These are phyloP conservation scores for Bacidia rubella DNA, from an alignment of 495 filamentous ascomycete genomes.

Conservation along the genomic window DNA sequence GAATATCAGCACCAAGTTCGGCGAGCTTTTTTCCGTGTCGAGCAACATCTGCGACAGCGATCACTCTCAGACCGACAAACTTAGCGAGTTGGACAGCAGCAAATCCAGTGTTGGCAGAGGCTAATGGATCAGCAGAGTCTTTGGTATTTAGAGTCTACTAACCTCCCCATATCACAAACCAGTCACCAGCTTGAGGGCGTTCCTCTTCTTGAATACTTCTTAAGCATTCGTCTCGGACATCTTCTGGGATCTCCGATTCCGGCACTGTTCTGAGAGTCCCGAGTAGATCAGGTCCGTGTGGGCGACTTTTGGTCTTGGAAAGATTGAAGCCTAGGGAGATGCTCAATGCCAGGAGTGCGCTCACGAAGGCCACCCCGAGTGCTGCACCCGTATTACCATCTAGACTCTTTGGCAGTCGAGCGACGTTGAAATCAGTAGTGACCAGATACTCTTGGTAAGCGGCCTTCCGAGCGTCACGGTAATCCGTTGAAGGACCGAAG, in stretches of 20 bases:
- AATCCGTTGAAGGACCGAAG: conserved; percentile 54
- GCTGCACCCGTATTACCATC: conserved; percentile 40
- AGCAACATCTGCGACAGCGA: conserved; percentile 46
- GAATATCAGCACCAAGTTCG: conserved; percentile 39
- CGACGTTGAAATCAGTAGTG: conserved; percentile 48
- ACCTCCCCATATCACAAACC: conserved; percentile 60
- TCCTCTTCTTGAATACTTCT: too few relatives aligned
- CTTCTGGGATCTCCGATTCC: too few relatives aligned
- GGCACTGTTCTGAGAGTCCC: too few relatives aligned
- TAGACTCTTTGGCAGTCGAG: conserved; percentile 36
- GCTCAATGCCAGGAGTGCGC: conserved; percentile 43
- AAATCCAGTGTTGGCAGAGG: conserved; percentile 48
- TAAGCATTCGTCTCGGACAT: too few relatives aligned
- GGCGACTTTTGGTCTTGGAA: conserved; percentile 17
- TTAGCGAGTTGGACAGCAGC: conserved; percentile 48
- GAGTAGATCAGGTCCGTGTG: conserved; percentile 40
- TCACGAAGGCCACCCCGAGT: conserved; percentile 51
- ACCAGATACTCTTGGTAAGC: conserved; percentile 58
- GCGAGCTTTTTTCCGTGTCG: conserved; percentile 44
- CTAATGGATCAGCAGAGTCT: conserved; percentile 19
- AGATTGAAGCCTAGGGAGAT: conserved; percentile 52
- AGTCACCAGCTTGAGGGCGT: conserved; percentile 47
- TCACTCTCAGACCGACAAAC: conserved; percentile 41
- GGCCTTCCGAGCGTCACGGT: conserved; percentile 52
- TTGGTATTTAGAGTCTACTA: conserved; percentile 15